Conservation (phyloP, 805 yeast genomes). For the Zygoascus flipseniorum region DNA sequence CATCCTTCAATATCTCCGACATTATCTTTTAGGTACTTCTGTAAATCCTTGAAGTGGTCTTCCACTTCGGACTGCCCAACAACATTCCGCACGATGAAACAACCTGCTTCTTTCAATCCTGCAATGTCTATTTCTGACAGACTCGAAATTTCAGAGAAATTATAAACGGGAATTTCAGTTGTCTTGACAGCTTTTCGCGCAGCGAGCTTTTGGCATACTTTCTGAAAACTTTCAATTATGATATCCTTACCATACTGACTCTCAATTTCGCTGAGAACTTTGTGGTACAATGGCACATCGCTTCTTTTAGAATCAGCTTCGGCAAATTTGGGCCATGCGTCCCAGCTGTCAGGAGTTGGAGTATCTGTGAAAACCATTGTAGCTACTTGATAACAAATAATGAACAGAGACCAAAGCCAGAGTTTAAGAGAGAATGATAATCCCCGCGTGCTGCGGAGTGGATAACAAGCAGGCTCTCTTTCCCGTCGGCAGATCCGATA, state of each 20-base stretch:
- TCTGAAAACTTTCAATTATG: neutral
- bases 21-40: conserved; percentile 24
- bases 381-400: no score
- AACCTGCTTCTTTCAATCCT: conserved; percentile 20
- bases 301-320: neutral
- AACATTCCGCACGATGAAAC: conserved; percentile 29
- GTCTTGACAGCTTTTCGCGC: neutral
- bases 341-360: neutral
- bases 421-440: no score
- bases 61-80: conserved; percentile 23
- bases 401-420: no score
- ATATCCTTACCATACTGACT: neutral
- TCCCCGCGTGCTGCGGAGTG: no score
- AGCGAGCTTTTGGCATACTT: neutral
- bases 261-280: neutral
- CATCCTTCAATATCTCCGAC: conserved; percentile 6
- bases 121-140: neutral
- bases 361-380: neutral
- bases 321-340: neutral
- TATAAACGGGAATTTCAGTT: neutral
- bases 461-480: no score
- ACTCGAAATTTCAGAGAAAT: neutral
- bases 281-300: neutral
- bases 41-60: conserved; percentile 20
- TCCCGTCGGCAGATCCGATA: no score